Evolutionary conservation across 352 stramenopile genomes (phyloP), one percentile per base, ranked within the genome.

Genomic region (Globisporangium irregulare): DNA sequence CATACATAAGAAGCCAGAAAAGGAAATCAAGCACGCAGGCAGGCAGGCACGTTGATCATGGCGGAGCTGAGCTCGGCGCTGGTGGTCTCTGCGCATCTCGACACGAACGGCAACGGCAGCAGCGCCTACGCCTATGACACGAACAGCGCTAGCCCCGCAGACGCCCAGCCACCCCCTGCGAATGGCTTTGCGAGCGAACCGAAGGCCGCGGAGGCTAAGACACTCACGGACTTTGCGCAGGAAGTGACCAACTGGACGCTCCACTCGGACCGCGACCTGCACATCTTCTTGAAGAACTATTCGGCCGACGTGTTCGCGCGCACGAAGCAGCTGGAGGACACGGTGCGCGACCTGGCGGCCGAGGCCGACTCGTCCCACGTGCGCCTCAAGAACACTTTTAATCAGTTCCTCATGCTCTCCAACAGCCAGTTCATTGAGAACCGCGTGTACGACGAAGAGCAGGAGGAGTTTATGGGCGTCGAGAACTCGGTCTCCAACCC

Each of bases 391-490:
- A 96, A 96, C 77, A 90, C 86, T 36, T 91, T 95, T 67, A 96
- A 94, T 73, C 75, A 92, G 77, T 96, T 96, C 68, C 79, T 96
- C 18, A 85, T 93, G 86, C 77, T 94, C 22, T 90, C 76, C 14
- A 92, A 96, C 72, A 96, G 84, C 65, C 89, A 96, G 75, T 96
- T 96, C 66, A 92, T 96, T 51, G 89, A 96, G 69, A 95, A 95
- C 70, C 88, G 88, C 70, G 88, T 96, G 53, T 95, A 95, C 73
- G 89, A 95, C 70, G 86, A 95, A 54, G 87, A 95, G 55, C 87
- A 94, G 64, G 86, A 93, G 22, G 83, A 93, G 69, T 77, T 87
- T 51, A 86, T 84, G 20, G 75, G 69, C 51, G 63, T 71, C 3
- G 81, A 79, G n/a, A 71, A 59, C 3, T 54, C 36, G 0, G 63